Conservation (phyloP, 257 asterid genomes). For the Agastache rugosa region DNA sequence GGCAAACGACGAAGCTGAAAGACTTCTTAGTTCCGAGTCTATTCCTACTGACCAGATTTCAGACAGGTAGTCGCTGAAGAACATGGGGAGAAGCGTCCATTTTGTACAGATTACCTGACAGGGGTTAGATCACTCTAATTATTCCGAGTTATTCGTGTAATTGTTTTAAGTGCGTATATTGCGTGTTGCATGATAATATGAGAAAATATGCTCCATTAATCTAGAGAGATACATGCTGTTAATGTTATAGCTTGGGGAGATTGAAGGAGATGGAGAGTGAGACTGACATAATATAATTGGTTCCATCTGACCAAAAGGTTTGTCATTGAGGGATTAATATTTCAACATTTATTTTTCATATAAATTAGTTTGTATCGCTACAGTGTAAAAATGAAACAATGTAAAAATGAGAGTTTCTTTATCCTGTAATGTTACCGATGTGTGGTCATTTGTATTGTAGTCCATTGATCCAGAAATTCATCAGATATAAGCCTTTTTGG, state of each 20-base stretch:
- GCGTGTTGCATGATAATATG: neutral
- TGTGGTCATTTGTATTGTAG: slow-evolving; percentile 6
- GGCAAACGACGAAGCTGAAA: slow-evolving; percentile 93
- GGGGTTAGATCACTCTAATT: slow-evolving; percentile 3
- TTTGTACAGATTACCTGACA: neutral
- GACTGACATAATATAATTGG: neutral
- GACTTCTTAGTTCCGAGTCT: slow-evolving; percentile 84
- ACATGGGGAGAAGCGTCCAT: neutral
- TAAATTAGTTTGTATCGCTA: neutral
- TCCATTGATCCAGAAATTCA: neutral
- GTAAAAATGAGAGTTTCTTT: slow-evolving; percentile 28
- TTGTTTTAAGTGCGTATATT: neutral
- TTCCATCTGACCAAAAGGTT: slow-evolving; percentile 18
- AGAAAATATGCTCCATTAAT: neutral
- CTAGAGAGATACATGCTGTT: neutral
- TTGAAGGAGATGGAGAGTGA: slow-evolving; percentile 14
- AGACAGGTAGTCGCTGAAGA: slow-evolving; percentile 42
- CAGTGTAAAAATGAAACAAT: neutral
- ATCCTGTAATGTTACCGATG: slow-evolving; percentile 1
- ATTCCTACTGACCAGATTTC: slow-evolving; percentile 55
- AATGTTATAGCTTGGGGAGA: neutral
- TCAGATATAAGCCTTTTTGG: neutral
- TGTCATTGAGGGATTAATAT: neutral
- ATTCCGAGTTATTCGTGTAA: slow-evolving; percentile 3
- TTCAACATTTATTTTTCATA: neutral